Base-by-base conservation (phyloP, 2,329 filamentous ascomycete genomes). In the Aspergillus vadensis region DNA sequence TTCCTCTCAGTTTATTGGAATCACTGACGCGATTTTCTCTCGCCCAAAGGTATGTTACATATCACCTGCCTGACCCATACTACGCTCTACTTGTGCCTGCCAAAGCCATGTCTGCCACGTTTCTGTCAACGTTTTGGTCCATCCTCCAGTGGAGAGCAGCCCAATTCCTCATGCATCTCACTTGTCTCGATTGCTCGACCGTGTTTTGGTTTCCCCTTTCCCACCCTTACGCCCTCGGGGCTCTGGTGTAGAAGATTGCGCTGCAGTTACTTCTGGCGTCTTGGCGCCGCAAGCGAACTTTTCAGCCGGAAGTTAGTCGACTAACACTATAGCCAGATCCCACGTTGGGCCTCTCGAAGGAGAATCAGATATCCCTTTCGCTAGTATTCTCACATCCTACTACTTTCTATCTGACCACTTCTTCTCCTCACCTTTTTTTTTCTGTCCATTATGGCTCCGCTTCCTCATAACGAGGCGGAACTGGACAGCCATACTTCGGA, bases 261-360 rank as follows among this genome's bases (percentile, higher is more conserved):
- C 57, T 58, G 59, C 67, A 63, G 38, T 59, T 64, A 65, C 61
- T 66, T 71, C 64, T 66, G 61, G 62, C 50, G 69, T 70, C 72
- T 75, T 75, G 73, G 73, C 73, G 69, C 64, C 60, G 65, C 70
- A 74, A 74, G 71, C 73, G 71, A 75, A 72, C 66, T 65, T 66
- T 64, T 68, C 64, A 62, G 64, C 57, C 60, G 30, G 30, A 60
- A 51, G 57, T 55, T 63, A 57, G 55, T 59, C 39, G 60, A 68
- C 72, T 74, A 66, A 74, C 68, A 61, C 57, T 48, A 68, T 65
- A 69, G 69, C 62, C 65, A 74, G 67, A 65, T 55, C 60, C 61
- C 60, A 53, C 57, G 52, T 44, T 48, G 60, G 62, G 54, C 57
- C 36, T 47, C 56, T 23, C 36, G 19, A 51, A 47, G 58, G 56